Conservation (phyloP, 345 rosid species). For the Gossypium mustelinum region DNA sequence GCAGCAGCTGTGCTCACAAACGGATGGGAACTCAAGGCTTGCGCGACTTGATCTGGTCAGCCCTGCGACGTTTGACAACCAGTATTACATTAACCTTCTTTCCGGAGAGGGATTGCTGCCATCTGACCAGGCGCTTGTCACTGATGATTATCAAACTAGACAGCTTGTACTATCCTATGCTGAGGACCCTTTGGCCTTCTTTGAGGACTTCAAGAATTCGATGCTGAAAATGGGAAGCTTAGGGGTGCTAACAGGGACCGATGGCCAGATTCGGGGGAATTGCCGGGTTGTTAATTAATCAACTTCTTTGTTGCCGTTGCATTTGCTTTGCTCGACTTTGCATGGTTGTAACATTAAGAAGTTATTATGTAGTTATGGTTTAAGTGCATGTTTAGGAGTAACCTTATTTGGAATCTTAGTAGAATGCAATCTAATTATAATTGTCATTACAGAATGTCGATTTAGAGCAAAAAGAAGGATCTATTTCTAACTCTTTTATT, state of each 20-base stretch:
- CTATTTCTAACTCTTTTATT: too few species aligned
- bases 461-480: too few species aligned
- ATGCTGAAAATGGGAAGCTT: not conserved
- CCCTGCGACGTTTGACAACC: constrained; percentile 78
- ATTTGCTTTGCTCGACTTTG: not conserved
- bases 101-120: constrained; percentile 77
- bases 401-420: not conserved
- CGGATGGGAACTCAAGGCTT: constrained; percentile 23
- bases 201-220: constrained; percentile 24
- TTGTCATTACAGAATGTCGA: too few species aligned
- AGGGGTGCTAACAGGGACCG: constrained; percentile 20
- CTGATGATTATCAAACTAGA: constrained; percentile 43
- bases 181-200: constrained; percentile 45
- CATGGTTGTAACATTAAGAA: not conserved
- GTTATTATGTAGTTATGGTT: not conserved
- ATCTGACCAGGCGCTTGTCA: constrained; percentile 65
- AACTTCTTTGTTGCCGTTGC: not conserved
- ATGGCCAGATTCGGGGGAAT: constrained; percentile 43
- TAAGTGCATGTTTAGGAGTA: not conserved
- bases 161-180: constrained; percentile 51
- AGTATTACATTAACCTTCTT: constrained; percentile 66
- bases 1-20: constrained; percentile 52
- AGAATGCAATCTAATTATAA: too few species aligned
- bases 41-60: constrained; percentile 70
- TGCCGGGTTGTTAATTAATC: constrained; percentile 43